Evolutionary conservation across 2,329 filamentous ascomycete genomes (phyloP).

Genomic region (Grosmannia clavigera): DNA sequence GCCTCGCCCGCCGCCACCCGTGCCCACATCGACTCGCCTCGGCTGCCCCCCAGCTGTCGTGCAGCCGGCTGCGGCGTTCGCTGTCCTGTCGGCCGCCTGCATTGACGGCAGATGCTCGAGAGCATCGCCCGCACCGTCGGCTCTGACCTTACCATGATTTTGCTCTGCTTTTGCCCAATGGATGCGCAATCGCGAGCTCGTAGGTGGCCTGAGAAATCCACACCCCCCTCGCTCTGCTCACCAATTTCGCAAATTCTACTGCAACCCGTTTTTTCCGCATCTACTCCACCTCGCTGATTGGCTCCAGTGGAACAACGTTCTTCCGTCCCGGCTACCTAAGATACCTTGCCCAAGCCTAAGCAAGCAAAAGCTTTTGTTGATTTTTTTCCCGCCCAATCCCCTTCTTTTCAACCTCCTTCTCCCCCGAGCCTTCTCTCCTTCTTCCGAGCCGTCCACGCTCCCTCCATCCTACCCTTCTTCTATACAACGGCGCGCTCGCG

Average conservation of each 20-base stretch:
- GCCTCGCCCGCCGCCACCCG: background rate
- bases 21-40: background rate
- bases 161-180: background rate
- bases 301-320: slow-evolving; percentile 5
- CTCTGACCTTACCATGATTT: slow-evolving; percentile 3
- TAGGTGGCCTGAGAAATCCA: slow-evolving; percentile 6
- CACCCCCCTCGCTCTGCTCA: background rate
- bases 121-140: slow-evolving; percentile 14
- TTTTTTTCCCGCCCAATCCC: slow-evolving; percentile 5
- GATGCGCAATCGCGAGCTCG: background rate
- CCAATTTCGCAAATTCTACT: background rate
- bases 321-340: slow-evolving; percentile 5
- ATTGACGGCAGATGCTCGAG: slow-evolving; percentile 15
- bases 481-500: slow-evolving; percentile 13
- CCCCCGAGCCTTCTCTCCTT: background rate
- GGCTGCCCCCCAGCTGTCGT: background rate
- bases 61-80: background rate
- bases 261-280: background rate
- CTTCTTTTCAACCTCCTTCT: background rate
- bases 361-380: slow-evolving; percentile 4
- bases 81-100: slow-evolving; percentile 1
- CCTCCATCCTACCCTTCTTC: background rate
- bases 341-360: background rate
- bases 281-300: slow-evolving; percentile 10
- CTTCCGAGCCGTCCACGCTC: background rate